These are phyloP conservation scores for Globisporangium apiculatum DNA, from an alignment of 352 stramenopile genomes.

Conservation along the genomic window DNA sequence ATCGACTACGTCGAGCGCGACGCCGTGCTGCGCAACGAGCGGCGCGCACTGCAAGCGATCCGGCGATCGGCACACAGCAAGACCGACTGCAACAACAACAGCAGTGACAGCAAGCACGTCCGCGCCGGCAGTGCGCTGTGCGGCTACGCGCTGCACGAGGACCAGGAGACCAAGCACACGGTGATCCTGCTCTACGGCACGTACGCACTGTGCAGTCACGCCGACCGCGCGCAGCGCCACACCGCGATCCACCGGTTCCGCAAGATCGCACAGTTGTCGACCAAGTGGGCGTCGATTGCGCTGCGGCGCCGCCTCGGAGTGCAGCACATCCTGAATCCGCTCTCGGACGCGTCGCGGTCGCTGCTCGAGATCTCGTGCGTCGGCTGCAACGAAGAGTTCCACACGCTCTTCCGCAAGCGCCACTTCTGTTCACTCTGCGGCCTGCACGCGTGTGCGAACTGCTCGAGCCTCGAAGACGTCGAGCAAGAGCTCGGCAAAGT, in stretches of 20 bases:
- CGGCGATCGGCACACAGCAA: not conserved
- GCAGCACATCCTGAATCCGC: slow-evolving; percentile 10
- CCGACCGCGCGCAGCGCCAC: slow-evolving; percentile 6
- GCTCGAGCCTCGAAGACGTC: slow-evolving; percentile 10
- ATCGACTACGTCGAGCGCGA: slow-evolving; percentile 19
- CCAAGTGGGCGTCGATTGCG: slow-evolving; percentile 13
- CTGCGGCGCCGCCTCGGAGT: slow-evolving; percentile 6
- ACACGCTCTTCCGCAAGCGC: slow-evolving; percentile 10
- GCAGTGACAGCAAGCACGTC: not conserved
- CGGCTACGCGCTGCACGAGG: slow-evolving; percentile 20
- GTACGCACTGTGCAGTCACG: slow-evolving; percentile 1
- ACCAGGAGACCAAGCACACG: slow-evolving; percentile 13
- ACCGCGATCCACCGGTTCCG: slow-evolving; percentile 9
- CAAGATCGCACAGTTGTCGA: slow-evolving; percentile 12
- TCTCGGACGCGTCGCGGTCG: slow-evolving; percentile 7
- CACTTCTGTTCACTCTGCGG: slow-evolving; percentile 14
- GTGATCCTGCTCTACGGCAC: slow-evolving; percentile 15
- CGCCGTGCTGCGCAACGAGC: not conserved
- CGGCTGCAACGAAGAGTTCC: slow-evolving; percentile 12
- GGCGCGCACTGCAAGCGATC: slow-evolving; percentile 15
- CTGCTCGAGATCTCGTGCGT: slow-evolving; percentile 12
- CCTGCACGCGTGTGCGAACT: slow-evolving; percentile 9
- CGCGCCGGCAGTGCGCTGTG: slow-evolving; percentile 6
- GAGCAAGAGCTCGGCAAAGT: slow-evolving; percentile 9
- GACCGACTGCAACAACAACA: not conserved